Evolutionary conservation across 177 flowering plant genomes (phyloP).

Genomic region (Tripterygium wilfordii): DNA sequence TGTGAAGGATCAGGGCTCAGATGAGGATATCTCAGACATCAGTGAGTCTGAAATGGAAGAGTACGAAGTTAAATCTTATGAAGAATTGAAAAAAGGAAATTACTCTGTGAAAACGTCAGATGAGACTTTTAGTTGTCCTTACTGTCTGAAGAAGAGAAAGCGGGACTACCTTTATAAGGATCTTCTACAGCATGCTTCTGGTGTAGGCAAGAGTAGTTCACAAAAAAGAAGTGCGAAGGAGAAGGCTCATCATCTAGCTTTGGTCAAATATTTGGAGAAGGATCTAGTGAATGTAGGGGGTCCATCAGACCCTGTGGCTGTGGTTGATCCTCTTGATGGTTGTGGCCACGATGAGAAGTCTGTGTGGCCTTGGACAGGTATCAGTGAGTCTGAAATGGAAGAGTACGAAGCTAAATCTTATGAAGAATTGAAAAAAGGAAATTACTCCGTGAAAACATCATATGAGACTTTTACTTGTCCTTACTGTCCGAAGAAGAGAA

Average conservation of each 20-base stretch:
- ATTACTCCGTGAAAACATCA: constrained; percentile 30
- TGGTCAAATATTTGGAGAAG: constrained; percentile 51
- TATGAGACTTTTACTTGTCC: constrained; percentile 53
- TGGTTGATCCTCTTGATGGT: constrained; percentile 23
- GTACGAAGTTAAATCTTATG: constrained; percentile 41
- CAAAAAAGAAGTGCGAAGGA: constrained; percentile 45
- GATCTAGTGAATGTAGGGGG: constrained; percentile 29
- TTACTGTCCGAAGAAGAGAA: constrained; percentile 64
- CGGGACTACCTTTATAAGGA: constrained; percentile 49
- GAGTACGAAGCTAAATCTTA: constrained; percentile 45
- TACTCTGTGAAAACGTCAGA: constrained; percentile 36
- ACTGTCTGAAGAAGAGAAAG: constrained; percentile 64
- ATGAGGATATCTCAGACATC: constrained; percentile 50
- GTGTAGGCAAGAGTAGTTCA: constrained; percentile 49
- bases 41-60: constrained; percentile 71
- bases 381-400: constrained; percentile 68
- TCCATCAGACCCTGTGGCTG: constrained; percentile 22
- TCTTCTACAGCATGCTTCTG: constrained; percentile 72
- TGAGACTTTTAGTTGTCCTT: constrained; percentile 51
- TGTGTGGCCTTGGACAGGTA: no score
- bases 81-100: constrained; percentile 54
- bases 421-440: constrained; percentile 57
- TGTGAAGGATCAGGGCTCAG: constrained; percentile 36
- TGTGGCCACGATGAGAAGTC: constrained; percentile 34
- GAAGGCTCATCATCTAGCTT: constrained; percentile 66